Conservation (phyloP, 1,284 basidiomycete species). For the Cryptococcus sp. region DNA sequence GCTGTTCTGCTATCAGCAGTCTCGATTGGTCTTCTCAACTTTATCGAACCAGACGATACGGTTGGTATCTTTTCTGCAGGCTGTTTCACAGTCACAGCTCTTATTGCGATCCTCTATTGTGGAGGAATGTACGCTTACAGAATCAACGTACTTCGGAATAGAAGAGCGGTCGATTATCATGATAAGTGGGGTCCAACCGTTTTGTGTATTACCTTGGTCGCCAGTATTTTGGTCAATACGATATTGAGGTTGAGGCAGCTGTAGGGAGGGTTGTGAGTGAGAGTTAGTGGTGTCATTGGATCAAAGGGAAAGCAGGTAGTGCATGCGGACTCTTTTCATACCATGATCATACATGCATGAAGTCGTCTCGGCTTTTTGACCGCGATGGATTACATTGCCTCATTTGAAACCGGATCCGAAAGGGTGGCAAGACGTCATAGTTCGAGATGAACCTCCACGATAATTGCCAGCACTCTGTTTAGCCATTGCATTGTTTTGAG, state of each 20-base stretch:
- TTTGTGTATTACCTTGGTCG: conserved; percentile 65
- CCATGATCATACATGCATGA: no score
- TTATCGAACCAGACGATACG: conserved; percentile 67
- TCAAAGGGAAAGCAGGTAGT: no score
- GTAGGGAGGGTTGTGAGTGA: conserved; percentile 6
- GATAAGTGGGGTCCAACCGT: conserved; percentile 78
- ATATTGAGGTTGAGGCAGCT: conserved; percentile 48
- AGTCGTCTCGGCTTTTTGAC: no score
- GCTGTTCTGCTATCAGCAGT: conserved; percentile 83
- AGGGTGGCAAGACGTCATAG: not conserved
- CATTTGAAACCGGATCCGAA: not conserved
- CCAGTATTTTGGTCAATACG: conserved; percentile 71
- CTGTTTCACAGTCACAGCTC: conserved; percentile 81
- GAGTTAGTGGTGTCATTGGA: no score
- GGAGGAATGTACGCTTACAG: conserved; percentile 85
- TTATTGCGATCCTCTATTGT: conserved; percentile 85
- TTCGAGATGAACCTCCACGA: not conserved
- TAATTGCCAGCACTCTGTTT: not conserved
- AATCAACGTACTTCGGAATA: conserved; percentile 66
- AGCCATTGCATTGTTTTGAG: not conserved
- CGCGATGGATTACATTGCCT: no score
- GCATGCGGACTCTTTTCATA: no score
- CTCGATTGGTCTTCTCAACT: conserved; percentile 86
- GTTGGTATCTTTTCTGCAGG: conserved; percentile 76
- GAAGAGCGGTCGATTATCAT: conserved; percentile 73